phyloP scores from a whole-genome alignment of 345 rosid genomes.

The Turritis glabra region DNA sequence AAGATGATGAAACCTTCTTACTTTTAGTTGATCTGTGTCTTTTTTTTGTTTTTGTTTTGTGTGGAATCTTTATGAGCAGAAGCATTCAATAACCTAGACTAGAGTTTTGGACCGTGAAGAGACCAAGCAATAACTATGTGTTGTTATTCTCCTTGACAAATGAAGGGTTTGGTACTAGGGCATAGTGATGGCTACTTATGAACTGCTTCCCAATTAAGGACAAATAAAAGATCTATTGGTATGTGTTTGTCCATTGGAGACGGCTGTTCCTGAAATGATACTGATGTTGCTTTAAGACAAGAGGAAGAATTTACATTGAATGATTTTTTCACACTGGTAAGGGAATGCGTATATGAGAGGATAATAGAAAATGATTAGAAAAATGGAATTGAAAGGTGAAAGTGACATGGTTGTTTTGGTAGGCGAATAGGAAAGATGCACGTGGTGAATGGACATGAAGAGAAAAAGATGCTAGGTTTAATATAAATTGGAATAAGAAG shows the following conservation, averaged over 20 bases:
- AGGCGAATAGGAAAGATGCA: constrained; percentile 35
- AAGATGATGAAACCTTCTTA: constrained; percentile 23
- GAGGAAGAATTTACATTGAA: constrained; percentile 31
- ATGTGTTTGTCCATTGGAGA: constrained; percentile 31
- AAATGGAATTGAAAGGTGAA: constrained; percentile 39
- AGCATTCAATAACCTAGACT: neutral
- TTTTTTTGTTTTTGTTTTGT: neutral
- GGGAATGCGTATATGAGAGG: constrained; percentile 24
- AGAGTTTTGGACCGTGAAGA: constrained; percentile 11
- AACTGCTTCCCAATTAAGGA: constrained; percentile 35
- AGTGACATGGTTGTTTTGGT: constrained; percentile 41
- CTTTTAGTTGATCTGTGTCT: neutral
- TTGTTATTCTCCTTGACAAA: constrained; percentile 21
- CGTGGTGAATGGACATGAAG: constrained; percentile 35
- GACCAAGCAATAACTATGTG: constrained; percentile 29
- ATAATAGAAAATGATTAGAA: constrained; percentile 26
- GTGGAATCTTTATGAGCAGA: neutral
- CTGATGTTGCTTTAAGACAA: constrained; percentile 35
- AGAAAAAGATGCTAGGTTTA: constrained; percentile 37
- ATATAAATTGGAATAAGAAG: constrained; percentile 56
- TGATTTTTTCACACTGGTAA: constrained; percentile 13
- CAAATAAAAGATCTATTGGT: constrained; percentile 29
- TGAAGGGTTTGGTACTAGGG: constrained; percentile 33
- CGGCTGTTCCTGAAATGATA: constrained; percentile 30
- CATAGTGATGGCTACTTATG: constrained; percentile 35